A percentile compares a stretch with the other conserved stretches of the same genome.
Conservation (phyloP, 495 filamentous ascomycete genomes). For the Chlorociboria aeruginascens region DNA sequence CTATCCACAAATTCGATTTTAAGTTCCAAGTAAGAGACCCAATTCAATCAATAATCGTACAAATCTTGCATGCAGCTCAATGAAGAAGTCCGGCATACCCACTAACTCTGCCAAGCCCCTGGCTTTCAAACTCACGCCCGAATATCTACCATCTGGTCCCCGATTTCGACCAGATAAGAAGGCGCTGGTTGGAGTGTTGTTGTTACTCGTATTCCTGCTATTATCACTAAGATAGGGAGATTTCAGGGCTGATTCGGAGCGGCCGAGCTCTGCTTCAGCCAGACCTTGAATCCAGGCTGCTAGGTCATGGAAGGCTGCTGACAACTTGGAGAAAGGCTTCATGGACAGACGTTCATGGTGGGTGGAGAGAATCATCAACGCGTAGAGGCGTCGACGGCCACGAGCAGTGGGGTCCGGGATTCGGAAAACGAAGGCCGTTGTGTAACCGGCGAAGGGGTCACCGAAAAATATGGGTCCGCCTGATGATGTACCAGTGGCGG, state of each 20-base stretch:
- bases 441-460: slow-evolving; percentile 70
- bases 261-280: slow-evolving; percentile 48
- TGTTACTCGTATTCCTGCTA: slow-evolving; percentile 13
- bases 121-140: slow-evolving; percentile 44
- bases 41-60: slow-evolving; percentile 60
- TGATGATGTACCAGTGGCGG: slow-evolving; percentile 23
- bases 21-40: slow-evolving; percentile 6
- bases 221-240: slow-evolving; percentile 16
- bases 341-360: slow-evolving; percentile 64
- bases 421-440: slow-evolving; percentile 86
- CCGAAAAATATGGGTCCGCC: slow-evolving; percentile 79
- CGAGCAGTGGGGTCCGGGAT: slow-evolving; percentile 81
- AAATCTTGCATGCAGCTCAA: slow-evolving; percentile 73
- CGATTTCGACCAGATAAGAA: slow-evolving; percentile 50
- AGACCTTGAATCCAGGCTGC: slow-evolving; percentile 56
- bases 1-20: too few species aligned
- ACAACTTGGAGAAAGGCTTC: slow-evolving; percentile 62
- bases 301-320: slow-evolving; percentile 62
- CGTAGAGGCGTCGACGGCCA: slow-evolving; percentile 76
- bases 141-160: slow-evolving; percentile 41
- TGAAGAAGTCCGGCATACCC: slow-evolving; percentile 77
- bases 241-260: slow-evolving; percentile 10
- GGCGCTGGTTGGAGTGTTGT: slow-evolving; percentile 42
- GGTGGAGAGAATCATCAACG: slow-evolving; percentile 66
- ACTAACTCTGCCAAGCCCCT: slow-evolving; percentile 77